These are phyloP conservation scores for Cryptococcus wingfieldii DNA, from an alignment of 1,284 basidiomycete species.

Conservation along the genomic window DNA sequence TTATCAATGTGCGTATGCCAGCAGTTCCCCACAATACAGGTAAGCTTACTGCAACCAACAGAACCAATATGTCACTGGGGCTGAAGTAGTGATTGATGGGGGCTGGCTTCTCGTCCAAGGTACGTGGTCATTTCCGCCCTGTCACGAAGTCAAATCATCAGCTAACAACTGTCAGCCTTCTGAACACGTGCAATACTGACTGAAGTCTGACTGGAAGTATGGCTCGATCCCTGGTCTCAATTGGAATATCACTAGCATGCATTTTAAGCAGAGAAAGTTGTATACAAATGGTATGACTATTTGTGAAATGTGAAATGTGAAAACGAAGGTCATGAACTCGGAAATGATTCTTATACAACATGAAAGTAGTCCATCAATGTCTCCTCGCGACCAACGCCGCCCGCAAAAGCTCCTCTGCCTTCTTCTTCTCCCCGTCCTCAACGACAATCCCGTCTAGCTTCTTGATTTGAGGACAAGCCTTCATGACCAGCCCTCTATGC, in stretches of 20 bases:
- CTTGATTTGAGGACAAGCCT: slow-evolving; percentile 61
- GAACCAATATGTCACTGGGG: slow-evolving; percentile 45
- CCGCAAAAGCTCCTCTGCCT: slow-evolving; percentile 64
- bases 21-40: background rate
- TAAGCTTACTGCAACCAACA: slow-evolving; percentile 2
- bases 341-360: no score
- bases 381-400: slow-evolving; percentile 5
- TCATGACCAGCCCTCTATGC: slow-evolving; percentile 81
- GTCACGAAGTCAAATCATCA: background rate
- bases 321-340: background rate
- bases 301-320: background rate
- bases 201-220: no score
- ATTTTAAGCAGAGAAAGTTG: background rate
- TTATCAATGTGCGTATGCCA: slow-evolving; percentile 29
- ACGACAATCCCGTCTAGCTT: slow-evolving; percentile 78
- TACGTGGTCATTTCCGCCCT: slow-evolving; percentile 12
- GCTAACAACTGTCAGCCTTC: no score
- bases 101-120: slow-evolving; percentile 43
- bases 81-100: slow-evolving; percentile 43
- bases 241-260: no score
- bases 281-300: background rate
- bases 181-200: no score
- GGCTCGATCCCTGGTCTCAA: no score
- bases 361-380: background rate
- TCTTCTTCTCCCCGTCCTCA: slow-evolving; percentile 70